These are phyloP conservation scores for Daldinia caldariorum DNA, from an alignment of 495 filamentous ascomycete genomes.

Conservation along the genomic window DNA sequence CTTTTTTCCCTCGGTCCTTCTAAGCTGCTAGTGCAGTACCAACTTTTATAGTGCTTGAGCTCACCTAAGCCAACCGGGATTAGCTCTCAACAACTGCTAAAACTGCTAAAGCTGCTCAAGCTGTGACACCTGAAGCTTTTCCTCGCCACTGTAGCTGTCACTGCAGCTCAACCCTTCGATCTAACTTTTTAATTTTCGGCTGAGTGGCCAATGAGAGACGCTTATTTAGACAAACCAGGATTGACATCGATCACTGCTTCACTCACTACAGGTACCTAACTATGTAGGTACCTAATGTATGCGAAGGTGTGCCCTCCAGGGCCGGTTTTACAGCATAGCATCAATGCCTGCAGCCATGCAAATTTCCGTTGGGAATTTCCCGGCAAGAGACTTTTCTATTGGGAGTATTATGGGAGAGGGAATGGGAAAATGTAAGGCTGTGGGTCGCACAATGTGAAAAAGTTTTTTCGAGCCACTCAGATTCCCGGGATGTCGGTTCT, in stretches of 20 bases:
- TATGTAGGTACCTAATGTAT: no score
- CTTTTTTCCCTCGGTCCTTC: neutral
- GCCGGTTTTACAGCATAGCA: neutral
- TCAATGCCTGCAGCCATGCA: conserved; percentile 10
- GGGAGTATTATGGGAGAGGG: neutral
- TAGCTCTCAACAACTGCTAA: neutral
- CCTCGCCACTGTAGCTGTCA: neutral
- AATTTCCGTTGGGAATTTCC: conserved; percentile 40
- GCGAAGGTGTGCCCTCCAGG: neutral
- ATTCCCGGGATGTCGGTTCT: conserved; percentile 6
- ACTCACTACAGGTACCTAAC: neutral
- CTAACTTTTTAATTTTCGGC: conserved; percentile 31
- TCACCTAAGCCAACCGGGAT: conserved; percentile 5
- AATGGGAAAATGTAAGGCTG: conserved; percentile 27
- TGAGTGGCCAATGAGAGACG: conserved; percentile 25
- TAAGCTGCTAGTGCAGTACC: neutral
- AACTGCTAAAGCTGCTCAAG: no score
- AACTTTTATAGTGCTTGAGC: neutral
- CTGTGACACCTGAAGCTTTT: neutral
- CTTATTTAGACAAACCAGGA: conserved; percentile 14
- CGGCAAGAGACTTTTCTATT: conserved; percentile 1
- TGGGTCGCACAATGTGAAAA: conserved; percentile 30
- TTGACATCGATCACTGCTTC: conserved; percentile 21
- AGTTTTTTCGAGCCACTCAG: conserved; percentile 25
- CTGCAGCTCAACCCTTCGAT: conserved; percentile 33